A percentile compares a stretch with the other conserved stretches of the same genome.
Conservation (phyloP, 768 basidiomycete species). For the Lepiota venenata region DNA sequence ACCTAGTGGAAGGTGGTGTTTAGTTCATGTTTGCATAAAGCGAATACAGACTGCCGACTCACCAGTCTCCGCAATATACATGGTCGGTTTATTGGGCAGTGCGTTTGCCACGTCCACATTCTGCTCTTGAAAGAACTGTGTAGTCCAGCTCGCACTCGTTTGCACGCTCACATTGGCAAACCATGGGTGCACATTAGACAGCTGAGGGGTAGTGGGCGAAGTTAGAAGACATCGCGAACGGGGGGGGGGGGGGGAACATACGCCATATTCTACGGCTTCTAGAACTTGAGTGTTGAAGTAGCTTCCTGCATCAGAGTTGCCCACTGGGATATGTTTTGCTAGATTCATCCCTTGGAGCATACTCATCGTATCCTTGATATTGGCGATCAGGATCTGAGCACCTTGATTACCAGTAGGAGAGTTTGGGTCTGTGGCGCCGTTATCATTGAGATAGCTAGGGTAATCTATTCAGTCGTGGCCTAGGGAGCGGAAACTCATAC, state of each 20-base stretch:
- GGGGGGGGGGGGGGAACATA: conserved; percentile 27
- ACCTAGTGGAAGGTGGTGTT: conserved; percentile 13
- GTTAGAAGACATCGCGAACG: neutral
- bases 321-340: conserved; percentile 59
- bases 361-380: conserved; percentile 64
- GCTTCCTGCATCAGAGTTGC: conserved; percentile 82
- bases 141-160: conserved; percentile 78
- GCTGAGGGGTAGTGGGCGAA: conserved; percentile 30
- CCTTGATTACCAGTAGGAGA: conserved; percentile 56
- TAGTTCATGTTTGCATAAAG: neutral
- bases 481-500: conserved; percentile 17
- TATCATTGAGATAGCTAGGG: conserved; percentile 53
- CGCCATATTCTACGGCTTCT: conserved; percentile 63
- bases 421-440: conserved; percentile 53
- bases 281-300: conserved; percentile 77
- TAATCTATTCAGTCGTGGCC: neutral
- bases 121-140: conserved; percentile 67
- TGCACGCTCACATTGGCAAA: conserved; percentile 78
- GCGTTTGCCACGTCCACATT: conserved; percentile 54
- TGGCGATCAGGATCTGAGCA: conserved; percentile 56
- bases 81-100: conserved; percentile 68
- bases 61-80: conserved; percentile 95
- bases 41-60: conserved; percentile 20
- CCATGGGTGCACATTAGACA: conserved; percentile 94
- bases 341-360: conserved; percentile 56